Base-by-base conservation (phyloP, 306 rosid species). In the Cicer cuneatum region DNA sequence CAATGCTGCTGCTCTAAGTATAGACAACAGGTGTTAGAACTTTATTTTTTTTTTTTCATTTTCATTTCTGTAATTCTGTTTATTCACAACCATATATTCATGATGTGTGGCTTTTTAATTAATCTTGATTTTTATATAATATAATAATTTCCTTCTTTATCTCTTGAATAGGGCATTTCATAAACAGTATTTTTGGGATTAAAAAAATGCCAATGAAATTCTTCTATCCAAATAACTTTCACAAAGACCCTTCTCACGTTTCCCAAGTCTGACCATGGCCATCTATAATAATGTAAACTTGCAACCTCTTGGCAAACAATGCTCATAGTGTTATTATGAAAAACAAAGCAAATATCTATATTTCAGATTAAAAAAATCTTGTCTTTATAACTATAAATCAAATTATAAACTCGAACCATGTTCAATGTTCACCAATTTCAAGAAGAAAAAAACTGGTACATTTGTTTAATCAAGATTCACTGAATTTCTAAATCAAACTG, bases 11-110 rank as follows among this genome's bases (percentile, higher is more conserved):
- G 58, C 85, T 78, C 66, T 90, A 66, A 83, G 86, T 29, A 75
- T 90, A 81, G 87, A 85, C 69, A 83, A 90, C 92, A 92, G 89
- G 89, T 90, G 89, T 85, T 90, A 81, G 76, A 83, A 67, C 19
- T 51, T 42, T 47, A 1, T 8, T n/a, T 5, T n/a, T 43, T 16
- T 41, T 45, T 64, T 69, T 49, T 40, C 38, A 43, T 63, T 46
- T 46, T 46, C 53, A 7, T 58, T 72, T 59, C 72, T 82, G 76
- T 82, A 19, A 58, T 60, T 79, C 75, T 56, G 7, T 45, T 62
- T 47, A 57, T 39, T 71, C 1, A 56, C 64, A 57, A 65, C 61
- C 65, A 47, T 33, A 61, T 49, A 18, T 60, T 40, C 35, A 42
- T 75, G 3, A 69, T 64, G 24, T 42, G 62, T 68, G 75, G 39